These are phyloP conservation scores for Incumbomyces delicatus DNA, from an alignment of 2,329 filamentous ascomycete species.

Conservation along the genomic window DNA sequence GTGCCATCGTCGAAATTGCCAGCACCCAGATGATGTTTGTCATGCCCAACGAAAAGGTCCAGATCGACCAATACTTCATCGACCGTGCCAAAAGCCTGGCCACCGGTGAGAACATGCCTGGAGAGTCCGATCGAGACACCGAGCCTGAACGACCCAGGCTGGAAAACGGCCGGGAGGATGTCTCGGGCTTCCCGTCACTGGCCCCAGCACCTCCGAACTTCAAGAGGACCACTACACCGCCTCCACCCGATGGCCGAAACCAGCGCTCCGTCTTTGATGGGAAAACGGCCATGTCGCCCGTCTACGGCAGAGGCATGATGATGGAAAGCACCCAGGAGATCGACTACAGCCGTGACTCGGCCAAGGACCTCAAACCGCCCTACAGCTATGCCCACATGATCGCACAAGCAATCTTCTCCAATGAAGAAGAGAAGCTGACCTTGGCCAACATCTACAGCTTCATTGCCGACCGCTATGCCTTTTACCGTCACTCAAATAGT, in stretches of 20 bases:
- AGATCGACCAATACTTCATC: constrained; percentile 59
- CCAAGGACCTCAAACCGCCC: constrained; percentile 86
- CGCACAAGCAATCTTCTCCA: constrained; percentile 86
- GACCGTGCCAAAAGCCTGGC: constrained; percentile 50
- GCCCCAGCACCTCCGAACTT: constrained; percentile 36
- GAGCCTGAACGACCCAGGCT: constrained; percentile 12
- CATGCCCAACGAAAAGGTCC: constrained; percentile 64
- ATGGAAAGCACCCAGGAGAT: constrained; percentile 45
- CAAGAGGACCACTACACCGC: constrained; percentile 29
- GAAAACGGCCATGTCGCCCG: constrained; percentile 36
- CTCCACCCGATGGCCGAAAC: constrained; percentile 20
- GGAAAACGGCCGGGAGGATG: constrained; percentile 5
- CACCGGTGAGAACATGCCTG: constrained; percentile 30
- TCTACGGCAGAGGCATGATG: constrained; percentile 43
- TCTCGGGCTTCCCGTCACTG: constrained; percentile 20
- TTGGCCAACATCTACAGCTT: constrained; percentile 87
- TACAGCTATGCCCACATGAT: constrained; percentile 97
- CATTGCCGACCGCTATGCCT: constrained; percentile 85
- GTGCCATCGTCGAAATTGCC: constrained; percentile 83
- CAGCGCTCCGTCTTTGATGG: constrained; percentile 24
- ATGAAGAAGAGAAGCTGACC: constrained; percentile 77
- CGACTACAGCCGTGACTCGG: constrained; percentile 62
- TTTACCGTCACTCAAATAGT: constrained; percentile 73
- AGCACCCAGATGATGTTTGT: constrained; percentile 99
- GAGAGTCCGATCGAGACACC: constrained; percentile 32